A percentile compares a stretch with the other conserved stretches of the same genome.
Conservation (phyloP, 805 yeast species). For the Zygosaccharomyces bisporus region DNA sequence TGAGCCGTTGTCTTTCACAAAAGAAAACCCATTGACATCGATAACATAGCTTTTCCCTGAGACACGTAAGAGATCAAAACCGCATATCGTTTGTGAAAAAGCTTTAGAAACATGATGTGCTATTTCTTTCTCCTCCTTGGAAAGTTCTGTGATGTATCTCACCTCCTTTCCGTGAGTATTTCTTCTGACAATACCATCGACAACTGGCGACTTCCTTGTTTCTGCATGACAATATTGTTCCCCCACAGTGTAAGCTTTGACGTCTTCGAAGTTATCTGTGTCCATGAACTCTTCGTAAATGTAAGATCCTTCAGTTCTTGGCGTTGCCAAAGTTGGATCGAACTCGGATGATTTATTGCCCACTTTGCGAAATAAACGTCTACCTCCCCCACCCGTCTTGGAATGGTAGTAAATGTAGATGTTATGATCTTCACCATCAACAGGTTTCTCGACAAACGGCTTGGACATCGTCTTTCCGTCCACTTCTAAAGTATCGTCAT, state of each 20-base stretch:
- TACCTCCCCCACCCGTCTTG: constrained; percentile 95
- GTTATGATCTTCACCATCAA: constrained; percentile 98
- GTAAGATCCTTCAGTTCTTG: constrained; percentile 87
- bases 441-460: constrained; percentile 98
- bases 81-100: constrained; percentile 93
- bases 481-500: constrained; percentile 76
- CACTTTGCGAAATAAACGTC: constrained; percentile 88
- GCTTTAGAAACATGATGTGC: constrained; percentile 71
- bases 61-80: constrained; percentile 89
- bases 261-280: constrained; percentile 97
- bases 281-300: constrained; percentile 95
- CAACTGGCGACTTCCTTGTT: constrained; percentile 97
- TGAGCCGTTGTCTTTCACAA: constrained; percentile 84
- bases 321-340: constrained; percentile 69
- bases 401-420: constrained; percentile 87
- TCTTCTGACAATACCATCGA: constrained; percentile 97
- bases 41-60: constrained; percentile 86
- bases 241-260: constrained; percentile 97
- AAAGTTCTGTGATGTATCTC: constrained; percentile 77
- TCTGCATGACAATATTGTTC: constrained; percentile 92
- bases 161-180: constrained; percentile 97
- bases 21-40: constrained; percentile 97
- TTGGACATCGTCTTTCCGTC: constrained; percentile 69
- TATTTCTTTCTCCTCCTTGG: constrained; percentile 71
- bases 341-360: constrained; percentile 96